Base-by-base conservation (phyloP, 805 yeast species). In the Suhomyces tanzawaensis region DNA sequence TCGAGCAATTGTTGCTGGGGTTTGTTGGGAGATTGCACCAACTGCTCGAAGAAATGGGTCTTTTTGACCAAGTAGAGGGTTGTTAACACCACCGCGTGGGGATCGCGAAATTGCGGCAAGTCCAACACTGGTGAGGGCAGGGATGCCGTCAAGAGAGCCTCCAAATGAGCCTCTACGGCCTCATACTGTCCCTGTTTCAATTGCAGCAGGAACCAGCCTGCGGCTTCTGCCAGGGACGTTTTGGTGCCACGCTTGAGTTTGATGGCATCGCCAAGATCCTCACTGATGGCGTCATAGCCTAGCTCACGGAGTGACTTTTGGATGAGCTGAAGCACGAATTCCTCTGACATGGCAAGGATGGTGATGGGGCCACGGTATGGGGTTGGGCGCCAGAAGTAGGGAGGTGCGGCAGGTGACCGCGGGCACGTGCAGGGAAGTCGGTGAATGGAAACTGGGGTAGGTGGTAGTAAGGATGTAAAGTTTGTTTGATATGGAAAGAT, bases 311-410 rank as follows among this genome's bases (percentile, higher is more conserved):
- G 57, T 4, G 69, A 38, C 19, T 53, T 48, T 40, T 55, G 58
- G 32, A 64, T 51, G 21, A 64, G 46, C 41, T 61, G 61, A 29
- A 64, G 45, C 28, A 56, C 52, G 39, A 59, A 57, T 30, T 57
- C 54, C 58, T 48, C 44, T 2, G 34, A 21, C 34, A 31, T 31
- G 14, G 19, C 15, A 24, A 13, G 7, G 27, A 13, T n/a, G n/a
- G n/a, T n/a, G n/a, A n/a, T n/a, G n/a, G n/a, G n/a, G n/a, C n/a
- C n/a, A n/a, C n/a, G n/a, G n/a, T n/a, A n/a, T n/a, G n/a, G n/a
- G n/a, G n/a, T n/a, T n/a, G n/a, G n/a, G n/a, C n/a, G n/a, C n/a
- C n/a, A n/a, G n/a, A n/a, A n/a, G n/a, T n/a, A n/a, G n/a, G n/a
- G n/a, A n/a, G n/a, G n/a, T n/a, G n/a, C n/a, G n/a, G n/a, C n/a